Evolutionary conservation across 2,329 filamentous ascomycete species (phyloP).

Genomic region (Neoarthrinium moseri): DNA sequence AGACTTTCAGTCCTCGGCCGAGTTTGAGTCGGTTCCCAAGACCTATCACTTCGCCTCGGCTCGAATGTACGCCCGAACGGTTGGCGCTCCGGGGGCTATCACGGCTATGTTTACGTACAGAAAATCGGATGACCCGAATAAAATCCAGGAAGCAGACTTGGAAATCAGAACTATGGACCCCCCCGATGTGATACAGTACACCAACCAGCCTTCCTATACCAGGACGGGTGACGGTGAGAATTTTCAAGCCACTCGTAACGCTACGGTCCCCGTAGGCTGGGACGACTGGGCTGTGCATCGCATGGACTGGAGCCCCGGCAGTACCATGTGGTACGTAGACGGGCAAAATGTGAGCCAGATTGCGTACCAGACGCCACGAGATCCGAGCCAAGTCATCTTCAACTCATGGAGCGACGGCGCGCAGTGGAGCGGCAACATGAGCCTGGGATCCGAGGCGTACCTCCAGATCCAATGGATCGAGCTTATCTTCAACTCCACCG

Average conservation of each 20-base stretch:
- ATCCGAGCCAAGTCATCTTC: conserved; percentile 50
- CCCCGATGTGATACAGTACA: conserved; percentile 49
- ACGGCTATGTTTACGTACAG: conserved; percentile 54
- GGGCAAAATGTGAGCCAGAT: conserved; percentile 48
- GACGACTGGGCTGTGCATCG: conserved; percentile 57
- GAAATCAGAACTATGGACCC: conserved; percentile 50
- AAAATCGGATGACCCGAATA: conserved; percentile 28
- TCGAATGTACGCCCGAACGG: conserved; percentile 49
- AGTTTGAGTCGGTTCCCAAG: conserved; percentile 38
- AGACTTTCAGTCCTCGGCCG: conserved; percentile 47
- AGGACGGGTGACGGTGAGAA: conserved; percentile 36
- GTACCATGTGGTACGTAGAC: conserved; percentile 57
- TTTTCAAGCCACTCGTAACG: conserved; percentile 44
- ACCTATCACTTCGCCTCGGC: conserved; percentile 39
- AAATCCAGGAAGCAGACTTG: conserved; percentile 53
- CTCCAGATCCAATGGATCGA: conserved; percentile 65
- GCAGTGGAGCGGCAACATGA: conserved; percentile 60
- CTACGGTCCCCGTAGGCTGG: conserved; percentile 45
- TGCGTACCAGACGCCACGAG: conserved; percentile 52
- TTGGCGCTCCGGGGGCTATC: conserved; percentile 45
- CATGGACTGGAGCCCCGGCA: conserved; percentile 57
- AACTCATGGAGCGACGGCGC: conserved; percentile 64
- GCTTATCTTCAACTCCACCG: conserved; percentile 51
- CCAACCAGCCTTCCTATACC: conserved; percentile 57
- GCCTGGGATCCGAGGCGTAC: conserved; percentile 42